Evolutionary conservation across 176 grass and related monocot species (phyloP).

Genomic region (Aegilops bicornis): DNA sequence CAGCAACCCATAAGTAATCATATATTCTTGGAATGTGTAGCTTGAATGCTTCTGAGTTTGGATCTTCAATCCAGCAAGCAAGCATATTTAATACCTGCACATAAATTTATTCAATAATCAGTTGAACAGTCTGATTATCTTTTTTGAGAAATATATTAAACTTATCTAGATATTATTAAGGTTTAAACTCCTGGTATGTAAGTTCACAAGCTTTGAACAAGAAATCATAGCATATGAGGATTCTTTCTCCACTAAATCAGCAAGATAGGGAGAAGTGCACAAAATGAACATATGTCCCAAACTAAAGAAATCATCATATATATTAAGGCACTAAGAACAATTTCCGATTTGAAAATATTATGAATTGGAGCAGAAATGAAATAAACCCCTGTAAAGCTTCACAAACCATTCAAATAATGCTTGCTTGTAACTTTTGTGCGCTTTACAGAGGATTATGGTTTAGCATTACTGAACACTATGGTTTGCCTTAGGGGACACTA

Average conservation of each 20-base stretch:
- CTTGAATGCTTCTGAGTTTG: conserved; percentile 91
- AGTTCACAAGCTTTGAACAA: background rate
- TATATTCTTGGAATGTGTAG: conserved; percentile 74
- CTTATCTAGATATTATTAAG: background rate
- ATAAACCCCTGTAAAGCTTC: background rate
- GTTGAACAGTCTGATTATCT: background rate
- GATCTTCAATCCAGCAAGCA: conserved; percentile 93
- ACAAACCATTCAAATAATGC: conserved; percentile 21
- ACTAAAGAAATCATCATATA: conserved; percentile 6
- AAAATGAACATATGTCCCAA: background rate
- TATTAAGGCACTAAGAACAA: conserved; percentile 6
- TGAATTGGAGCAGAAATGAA: background rate
- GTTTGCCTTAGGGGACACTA: background rate
- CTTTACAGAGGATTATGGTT: conserved; percentile 26
- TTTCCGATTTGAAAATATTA: background rate
- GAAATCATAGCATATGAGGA: background rate
- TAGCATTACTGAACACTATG: conserved; percentile 26
- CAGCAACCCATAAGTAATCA: conserved; percentile 91
- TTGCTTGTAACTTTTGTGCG: conserved; percentile 35
- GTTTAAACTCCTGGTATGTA: conserved; percentile 9
- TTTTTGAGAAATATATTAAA: background rate
- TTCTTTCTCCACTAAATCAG: background rate
- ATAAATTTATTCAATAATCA: conserved; percentile 11
- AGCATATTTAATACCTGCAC: conserved; percentile 94
- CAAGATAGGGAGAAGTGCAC: background rate